These are phyloP conservation scores for Lentinula detonsa DNA, from an alignment of 768 basidiomycete species.

Conservation along the genomic window DNA sequence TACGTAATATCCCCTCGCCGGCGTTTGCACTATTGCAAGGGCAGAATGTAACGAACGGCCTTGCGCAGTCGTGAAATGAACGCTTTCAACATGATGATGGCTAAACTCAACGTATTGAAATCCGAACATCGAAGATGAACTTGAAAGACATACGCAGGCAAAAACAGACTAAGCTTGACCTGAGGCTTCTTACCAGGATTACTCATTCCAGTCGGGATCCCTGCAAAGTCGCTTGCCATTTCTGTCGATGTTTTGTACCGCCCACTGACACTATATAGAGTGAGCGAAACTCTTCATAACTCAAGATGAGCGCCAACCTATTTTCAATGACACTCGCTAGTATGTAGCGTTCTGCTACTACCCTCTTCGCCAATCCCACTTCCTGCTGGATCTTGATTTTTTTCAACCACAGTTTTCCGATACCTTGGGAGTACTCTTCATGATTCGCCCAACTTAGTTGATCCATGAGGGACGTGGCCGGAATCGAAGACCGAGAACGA, in stretches of 20 bases:
- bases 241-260: conserved; percentile 58
- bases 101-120: conserved; percentile 24
- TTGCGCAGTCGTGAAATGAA: conserved; percentile 50
- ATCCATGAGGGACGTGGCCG: conserved; percentile 24
- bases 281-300: not conserved
- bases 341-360: conserved; percentile 57
- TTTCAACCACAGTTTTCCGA: conserved; percentile 61
- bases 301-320: conserved; percentile 35
- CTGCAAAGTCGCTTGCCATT: conserved; percentile 70
- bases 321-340: conserved; percentile 70
- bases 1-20: conserved; percentile 60
- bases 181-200: not conserved
- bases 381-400: conserved; percentile 37
- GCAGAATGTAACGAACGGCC: conserved; percentile 49
- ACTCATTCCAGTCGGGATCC: conserved; percentile 22
- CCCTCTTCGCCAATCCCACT: conserved; percentile 32
- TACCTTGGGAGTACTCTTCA: conserved; percentile 64
- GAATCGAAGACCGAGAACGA: conserved; percentile 9
- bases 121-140: not conserved
- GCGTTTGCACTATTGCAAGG: conserved; percentile 67
- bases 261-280: conserved; percentile 53
- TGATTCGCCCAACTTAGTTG: conserved; percentile 59
- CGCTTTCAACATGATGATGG: conserved; percentile 72
- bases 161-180: conserved; percentile 46
- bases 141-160: conserved; percentile 49